Conservation (phyloP, 169 alveolate genomes). For the Cryptosporidium viatorum region DNA sequence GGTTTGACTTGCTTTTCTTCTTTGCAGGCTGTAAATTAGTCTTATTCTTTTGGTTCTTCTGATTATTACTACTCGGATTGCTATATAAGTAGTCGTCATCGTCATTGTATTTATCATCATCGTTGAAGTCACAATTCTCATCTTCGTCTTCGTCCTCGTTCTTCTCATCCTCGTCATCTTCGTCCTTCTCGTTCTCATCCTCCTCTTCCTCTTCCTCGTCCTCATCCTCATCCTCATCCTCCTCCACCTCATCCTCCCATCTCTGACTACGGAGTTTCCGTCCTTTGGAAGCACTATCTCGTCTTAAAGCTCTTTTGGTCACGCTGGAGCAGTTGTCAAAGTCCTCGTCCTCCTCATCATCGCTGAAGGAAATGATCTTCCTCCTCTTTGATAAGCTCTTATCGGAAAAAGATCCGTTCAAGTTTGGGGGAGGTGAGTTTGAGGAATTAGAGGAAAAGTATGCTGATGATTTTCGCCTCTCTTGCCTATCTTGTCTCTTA, state of each 20-base stretch:
- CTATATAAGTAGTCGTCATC: slow-evolving; percentile 9
- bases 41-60: background rate
- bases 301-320: background rate
- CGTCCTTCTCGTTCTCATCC: background rate
- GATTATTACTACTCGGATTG: background rate
- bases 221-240: background rate
- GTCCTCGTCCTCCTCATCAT: background rate
- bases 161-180: background rate
- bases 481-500: slow-evolving; percentile 23
- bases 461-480: slow-evolving; percentile 1
- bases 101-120: background rate
- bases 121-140: background rate
- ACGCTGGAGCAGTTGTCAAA: background rate
- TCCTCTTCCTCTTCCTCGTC: background rate
- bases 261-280: background rate
- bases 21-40: background rate
- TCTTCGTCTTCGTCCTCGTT: background rate
- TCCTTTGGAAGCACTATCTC: background rate
- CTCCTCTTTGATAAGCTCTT: slow-evolving; percentile 15
- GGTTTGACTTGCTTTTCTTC: background rate
- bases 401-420: background rate
- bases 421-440: background rate
- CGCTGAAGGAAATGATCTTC: slow-evolving; percentile 14
- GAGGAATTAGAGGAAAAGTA: background rate
- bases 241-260: background rate